Conservation (phyloP, 176 grass and related monocot genomes). For the Zoysia pacifica region DNA sequence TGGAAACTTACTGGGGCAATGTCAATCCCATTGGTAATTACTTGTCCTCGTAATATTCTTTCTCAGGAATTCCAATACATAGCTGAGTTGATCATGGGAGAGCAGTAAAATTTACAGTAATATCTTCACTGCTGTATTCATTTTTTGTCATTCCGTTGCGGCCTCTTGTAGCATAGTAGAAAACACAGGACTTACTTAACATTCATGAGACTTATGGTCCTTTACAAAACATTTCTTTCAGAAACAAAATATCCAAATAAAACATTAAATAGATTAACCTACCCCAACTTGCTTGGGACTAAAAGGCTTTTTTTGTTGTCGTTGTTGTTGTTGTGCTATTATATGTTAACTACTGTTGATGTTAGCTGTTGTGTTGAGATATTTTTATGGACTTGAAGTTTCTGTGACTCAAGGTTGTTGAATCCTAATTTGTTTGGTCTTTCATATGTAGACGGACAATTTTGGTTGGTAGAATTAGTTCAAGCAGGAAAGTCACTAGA, state of each 20-base stretch:
- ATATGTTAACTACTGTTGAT: neutral
- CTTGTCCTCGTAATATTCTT: neutral
- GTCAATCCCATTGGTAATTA: constrained; percentile 86
- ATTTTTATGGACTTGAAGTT: constrained; percentile 9
- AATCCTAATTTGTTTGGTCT: constrained; percentile 23
- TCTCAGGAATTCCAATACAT: neutral
- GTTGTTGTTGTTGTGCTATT: too few species aligned
- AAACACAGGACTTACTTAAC: neutral
- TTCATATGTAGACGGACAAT: neutral
- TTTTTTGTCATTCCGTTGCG: neutral
- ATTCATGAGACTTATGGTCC: too few species aligned
- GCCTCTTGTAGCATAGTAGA: neutral
- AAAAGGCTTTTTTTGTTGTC: too few species aligned
- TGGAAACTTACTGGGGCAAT: constrained; percentile 94
- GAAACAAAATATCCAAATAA: neutral
- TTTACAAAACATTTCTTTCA: neutral
- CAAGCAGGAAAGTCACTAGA: neutral
- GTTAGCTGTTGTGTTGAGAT: neutral
- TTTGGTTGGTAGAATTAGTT: constrained; percentile 23
- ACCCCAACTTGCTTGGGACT: neutral
- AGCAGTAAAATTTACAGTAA: neutral
- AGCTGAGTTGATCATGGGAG: neutral
- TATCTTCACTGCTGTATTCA: neutral
- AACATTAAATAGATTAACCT: neutral
- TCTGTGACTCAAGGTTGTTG: neutral